These are phyloP conservation scores for Anisodus acutangulus DNA, from an alignment of 257 asterid genomes.

Conservation along the genomic window DNA sequence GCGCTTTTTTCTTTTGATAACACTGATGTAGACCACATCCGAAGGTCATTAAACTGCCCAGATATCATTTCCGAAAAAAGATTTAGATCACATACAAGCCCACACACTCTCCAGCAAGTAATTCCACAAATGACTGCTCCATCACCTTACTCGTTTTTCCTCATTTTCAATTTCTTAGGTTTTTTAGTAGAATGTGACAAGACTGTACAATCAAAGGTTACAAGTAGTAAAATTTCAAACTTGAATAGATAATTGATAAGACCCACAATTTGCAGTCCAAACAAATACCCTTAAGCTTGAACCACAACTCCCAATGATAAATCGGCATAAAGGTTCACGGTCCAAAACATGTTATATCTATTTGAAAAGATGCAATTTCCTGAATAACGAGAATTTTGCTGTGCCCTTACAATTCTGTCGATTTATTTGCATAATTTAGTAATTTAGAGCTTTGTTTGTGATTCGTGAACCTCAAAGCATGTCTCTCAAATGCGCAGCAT, in stretches of 20 bases:
- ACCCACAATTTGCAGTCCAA: neutral
- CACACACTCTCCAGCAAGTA: neutral
- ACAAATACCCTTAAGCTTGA: neutral
- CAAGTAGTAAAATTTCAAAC: neutral
- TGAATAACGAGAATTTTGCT: neutral
- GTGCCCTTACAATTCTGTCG: neutral
- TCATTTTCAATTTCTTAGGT: neutral
- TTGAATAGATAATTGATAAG: neutral
- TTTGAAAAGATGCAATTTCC: conserved; percentile 11
- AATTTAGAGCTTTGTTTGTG: neutral
- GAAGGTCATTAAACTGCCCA: neutral
- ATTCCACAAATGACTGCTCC: neutral
- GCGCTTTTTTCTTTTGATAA: too few relatives aligned
- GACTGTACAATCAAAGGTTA: neutral
- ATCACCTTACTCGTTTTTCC: neutral
- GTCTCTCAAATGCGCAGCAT: neutral
- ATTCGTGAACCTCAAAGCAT: neutral
- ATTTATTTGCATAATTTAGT: conserved; percentile 13
- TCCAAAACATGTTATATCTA: neutral
- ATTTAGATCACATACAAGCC: neutral
- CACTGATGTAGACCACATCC: neutral
- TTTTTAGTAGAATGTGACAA: neutral
- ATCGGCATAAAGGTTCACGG: too few relatives aligned
- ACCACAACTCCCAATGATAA: neutral
- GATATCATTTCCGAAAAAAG: neutral